These are phyloP conservation scores for Metschnikowia santaceciliae DNA, from an alignment of 805 yeast species.

Conservation along the genomic window DNA sequence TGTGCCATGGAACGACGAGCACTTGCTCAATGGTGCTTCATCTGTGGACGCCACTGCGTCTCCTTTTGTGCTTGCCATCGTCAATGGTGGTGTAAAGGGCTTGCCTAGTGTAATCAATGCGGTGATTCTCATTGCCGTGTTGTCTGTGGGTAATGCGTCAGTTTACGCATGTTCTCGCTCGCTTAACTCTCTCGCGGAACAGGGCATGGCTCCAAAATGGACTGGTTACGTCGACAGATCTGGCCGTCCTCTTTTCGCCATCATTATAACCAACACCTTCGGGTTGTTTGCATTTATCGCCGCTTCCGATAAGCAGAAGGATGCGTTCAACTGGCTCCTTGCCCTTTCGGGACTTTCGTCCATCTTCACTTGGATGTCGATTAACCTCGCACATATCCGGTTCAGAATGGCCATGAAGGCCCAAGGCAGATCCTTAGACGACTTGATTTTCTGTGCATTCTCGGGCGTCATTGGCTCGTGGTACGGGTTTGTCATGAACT, in stretches of 20 bases:
- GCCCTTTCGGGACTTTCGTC: conserved; percentile 41
- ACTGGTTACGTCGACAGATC: conserved; percentile 35
- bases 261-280: conserved; percentile 27
- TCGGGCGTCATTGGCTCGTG: conserved; percentile 38
- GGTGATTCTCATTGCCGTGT: conserved; percentile 66
- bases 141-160: conserved; percentile 53
- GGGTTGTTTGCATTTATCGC: conserved; percentile 40
- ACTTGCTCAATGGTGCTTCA: conserved; percentile 36
- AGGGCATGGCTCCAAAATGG: conserved; percentile 36
- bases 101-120: conserved; percentile 73
- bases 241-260: conserved; percentile 40
- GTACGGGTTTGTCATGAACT: conserved; percentile 22
- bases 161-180: conserved; percentile 43
- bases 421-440: conserved; percentile 41
- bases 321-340: conserved; percentile 41
- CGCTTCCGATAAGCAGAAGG: conserved; percentile 35
- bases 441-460: conserved; percentile 51
- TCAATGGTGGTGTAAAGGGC: conserved; percentile 56
- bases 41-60: conserved; percentile 58
- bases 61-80: conserved; percentile 72
- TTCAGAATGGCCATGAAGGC: conserved; percentile 37
- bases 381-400: conserved; percentile 38
- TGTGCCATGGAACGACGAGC: conserved; percentile 45
- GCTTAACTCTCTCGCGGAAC: conserved; percentile 37
- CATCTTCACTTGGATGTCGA: conserved; percentile 42